Evolutionary conservation across 345 rosid species (phyloP), one percentile per base, ranked within the genome.

Genomic region (Brassica rapa): DNA sequence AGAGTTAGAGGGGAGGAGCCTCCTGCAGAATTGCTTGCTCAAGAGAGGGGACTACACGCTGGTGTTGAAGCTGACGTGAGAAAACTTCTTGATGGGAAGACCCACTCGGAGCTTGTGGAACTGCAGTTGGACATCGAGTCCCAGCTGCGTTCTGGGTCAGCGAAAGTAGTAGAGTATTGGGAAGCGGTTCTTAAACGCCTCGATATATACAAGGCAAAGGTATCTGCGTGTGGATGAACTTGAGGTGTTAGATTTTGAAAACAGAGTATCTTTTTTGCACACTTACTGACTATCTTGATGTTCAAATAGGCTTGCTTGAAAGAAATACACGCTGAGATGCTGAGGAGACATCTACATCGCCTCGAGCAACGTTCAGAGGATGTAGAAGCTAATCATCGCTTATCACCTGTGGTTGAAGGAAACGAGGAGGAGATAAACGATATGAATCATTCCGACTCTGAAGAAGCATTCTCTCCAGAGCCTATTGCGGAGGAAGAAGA

Each of bases 121-220:
- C 70, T 93, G 67, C 88, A 85, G 75, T 84, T 85, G 16, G 85
- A 90, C 65, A 92, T 95, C 9, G 98, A 93, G 83, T 80, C 83
- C 51, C 93, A 90, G 82, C 86, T 95, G 88, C 92, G 85, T 73
- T 88, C 93, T 74, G 98, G 99, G 55, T 85, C 93, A 3, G 99
- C 97, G 0, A 95, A 91, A 85, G 98, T 95, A 6, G 99, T 95
- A 10, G 98, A 93, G 84, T 95, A 92, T 77, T 94, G 98, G 98
- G 97, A 94, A 82, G 98, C 92, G 59, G 87, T 94, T 80, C 87
- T 95, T 53, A 93, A 89, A 79, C 91, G 99, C 60, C 93, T 95
- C 32, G 89, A 88, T 69, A 93, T 91, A 63, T 95, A 91, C 86
- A 91, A 91, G 72, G 98, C 98, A n/a, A 94, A 93, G 95, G 97